Conservation (phyloP, 2,329 filamentous ascomycete species). For the Tothia fuscella region DNA sequence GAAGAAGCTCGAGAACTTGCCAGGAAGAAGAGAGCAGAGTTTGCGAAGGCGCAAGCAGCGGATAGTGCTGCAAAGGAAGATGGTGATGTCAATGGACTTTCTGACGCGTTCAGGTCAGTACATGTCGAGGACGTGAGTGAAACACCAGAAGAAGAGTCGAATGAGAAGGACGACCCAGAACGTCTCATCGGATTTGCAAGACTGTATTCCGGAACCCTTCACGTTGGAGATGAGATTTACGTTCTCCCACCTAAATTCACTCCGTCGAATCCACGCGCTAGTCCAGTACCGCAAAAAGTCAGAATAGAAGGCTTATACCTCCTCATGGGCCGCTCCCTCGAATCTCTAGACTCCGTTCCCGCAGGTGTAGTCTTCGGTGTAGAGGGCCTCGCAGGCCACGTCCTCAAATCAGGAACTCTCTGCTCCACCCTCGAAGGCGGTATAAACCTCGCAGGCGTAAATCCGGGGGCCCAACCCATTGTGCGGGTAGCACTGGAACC, state of each 20-base stretch:
- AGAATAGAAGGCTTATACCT: constrained; percentile 83
- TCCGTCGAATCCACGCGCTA: constrained; percentile 59
- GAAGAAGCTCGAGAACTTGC: constrained; percentile 86
- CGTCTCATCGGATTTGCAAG: constrained; percentile 90
- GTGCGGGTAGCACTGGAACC: constrained; percentile 95
- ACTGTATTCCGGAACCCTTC: constrained; percentile 81
- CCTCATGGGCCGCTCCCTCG: constrained; percentile 85
- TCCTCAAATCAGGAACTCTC: constrained; percentile 91
- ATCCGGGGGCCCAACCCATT: constrained; percentile 72
- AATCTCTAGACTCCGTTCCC: constrained; percentile 71
- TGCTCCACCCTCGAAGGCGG: constrained; percentile 79
- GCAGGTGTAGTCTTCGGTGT: constrained; percentile 95
- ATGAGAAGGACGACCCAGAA: constrained; percentile 60
- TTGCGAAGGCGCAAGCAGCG: constrained; percentile 64
- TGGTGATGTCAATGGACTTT: constrained; percentile 21
- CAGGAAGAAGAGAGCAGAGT: constrained; percentile 77
- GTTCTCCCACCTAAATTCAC: constrained; percentile 90
- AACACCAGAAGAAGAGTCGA: constrained; percentile 21
- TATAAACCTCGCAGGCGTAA: constrained; percentile 81
- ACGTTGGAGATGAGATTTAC: constrained; percentile 81
- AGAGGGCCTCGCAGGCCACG: constrained; percentile 77
- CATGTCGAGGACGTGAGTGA: constrained; percentile 21
- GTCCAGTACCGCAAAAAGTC: constrained; percentile 67
- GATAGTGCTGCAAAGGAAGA: constrained; percentile 29
- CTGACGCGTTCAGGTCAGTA: constrained; percentile 38